Conservation (phyloP, 192 early-diverging fungal genomes). For the Coemansia sp. region DNA sequence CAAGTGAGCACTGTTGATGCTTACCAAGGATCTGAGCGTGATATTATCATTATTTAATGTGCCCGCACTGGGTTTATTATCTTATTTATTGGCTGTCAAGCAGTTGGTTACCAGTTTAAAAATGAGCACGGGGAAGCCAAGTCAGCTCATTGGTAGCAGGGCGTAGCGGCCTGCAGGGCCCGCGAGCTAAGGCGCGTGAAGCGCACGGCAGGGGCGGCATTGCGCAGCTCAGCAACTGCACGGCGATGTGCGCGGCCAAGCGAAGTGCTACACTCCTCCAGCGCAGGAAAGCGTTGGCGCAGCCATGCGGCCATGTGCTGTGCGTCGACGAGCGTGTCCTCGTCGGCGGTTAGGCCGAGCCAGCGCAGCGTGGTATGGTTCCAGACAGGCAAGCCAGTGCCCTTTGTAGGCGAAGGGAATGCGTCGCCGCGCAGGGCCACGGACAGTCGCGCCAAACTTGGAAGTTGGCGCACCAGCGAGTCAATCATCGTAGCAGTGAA, state of each 20-base stretch:
- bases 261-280: slow-evolving; percentile 45
- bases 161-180: slow-evolving; percentile 21
- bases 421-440: slow-evolving; percentile 42
- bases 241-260: slow-evolving; percentile 37
- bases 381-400: neutral
- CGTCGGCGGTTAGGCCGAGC: slow-evolving; percentile 37
- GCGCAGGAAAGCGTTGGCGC: slow-evolving; percentile 28
- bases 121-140: neutral
- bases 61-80: slow-evolving; percentile 48
- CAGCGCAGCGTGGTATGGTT: slow-evolving; percentile 19
- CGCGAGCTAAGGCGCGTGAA: slow-evolving; percentile 41
- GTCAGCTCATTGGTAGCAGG: neutral
- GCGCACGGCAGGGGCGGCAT: slow-evolving; percentile 20
- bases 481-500: slow-evolving; percentile 38
- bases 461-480: slow-evolving; percentile 33
- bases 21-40: slow-evolving; percentile 59
- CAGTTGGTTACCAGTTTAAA: neutral
- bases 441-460: slow-evolving; percentile 23
- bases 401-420: neutral
- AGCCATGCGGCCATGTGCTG: slow-evolving; percentile 41
- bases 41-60: slow-evolving; percentile 54
- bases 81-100: neutral
- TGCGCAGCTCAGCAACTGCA: slow-evolving; percentile 24
- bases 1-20: slow-evolving; percentile 58
- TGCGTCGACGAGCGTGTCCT: slow-evolving; percentile 40